Base-by-base conservation (phyloP, 805 yeast genomes). In the Isabelozyma gotoi region DNA sequence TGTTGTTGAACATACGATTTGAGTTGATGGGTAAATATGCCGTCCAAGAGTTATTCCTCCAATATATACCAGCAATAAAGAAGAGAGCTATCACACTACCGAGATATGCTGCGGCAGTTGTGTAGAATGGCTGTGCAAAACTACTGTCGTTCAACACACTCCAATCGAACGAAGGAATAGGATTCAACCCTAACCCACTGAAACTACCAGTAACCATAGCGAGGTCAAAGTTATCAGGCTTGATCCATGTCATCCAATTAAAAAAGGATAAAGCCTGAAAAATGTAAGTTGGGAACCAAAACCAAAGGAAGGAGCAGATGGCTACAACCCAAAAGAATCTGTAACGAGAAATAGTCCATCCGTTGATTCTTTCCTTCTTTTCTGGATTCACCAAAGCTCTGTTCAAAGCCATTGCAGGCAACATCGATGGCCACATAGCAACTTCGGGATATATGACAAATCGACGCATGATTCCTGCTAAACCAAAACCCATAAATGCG, bases 201-300 rank as follows among this genome's bases (percentile, higher is more conserved):
- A 49, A 44, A 11, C 66, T 55, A 19, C 85, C 84, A 10, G 82
- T 75, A n/a, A 80, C 57, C 7, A 59, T 53, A 11, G 78, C 77
- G 41, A 80, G 56, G 49, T 71, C 69, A 45, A 72, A 63, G 54
- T 77, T 78, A 33, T 69, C 46, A 11, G 83, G 84, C 4, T 62
- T 59, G 37, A 79, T 80, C 84, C 84, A 81, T 3, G 78, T 70
- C 51, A 77, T 69, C 85, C 85, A 81, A 51, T 72, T 71, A 60
- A 75, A 74, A 2, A 61, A 52, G 7, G 73, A 70, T 8, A 76
- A 53, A 3, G 75, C 76, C 12, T 53, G 47, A 50, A 74, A 72
- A 7, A 74, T 32, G 46, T 68, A 74, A 42, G 67, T 53, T 27
- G 80, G 80, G 15, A 76, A 16, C 80, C 80, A 76, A 50, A 62